Conservation (phyloP, 768 basidiomycete species). For the Phlebiopsis flavidoalba region DNA sequence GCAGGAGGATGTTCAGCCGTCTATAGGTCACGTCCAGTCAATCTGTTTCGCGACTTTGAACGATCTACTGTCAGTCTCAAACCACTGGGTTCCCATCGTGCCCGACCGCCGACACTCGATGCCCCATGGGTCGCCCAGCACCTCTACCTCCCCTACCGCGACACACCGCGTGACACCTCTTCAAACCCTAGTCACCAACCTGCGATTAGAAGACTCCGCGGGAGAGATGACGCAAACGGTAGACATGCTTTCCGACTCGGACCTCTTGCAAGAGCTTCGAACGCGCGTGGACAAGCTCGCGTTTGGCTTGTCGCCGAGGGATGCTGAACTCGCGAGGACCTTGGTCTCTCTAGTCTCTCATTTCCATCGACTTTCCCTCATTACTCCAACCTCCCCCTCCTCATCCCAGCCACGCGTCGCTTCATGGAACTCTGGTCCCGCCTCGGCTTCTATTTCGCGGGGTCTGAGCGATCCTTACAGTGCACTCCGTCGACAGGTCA, state of each 20-base stretch:
- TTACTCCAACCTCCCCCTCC: conserved; percentile 1
- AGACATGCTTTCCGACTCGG: conserved; percentile 32
- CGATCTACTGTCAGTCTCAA: conserved; percentile 54
- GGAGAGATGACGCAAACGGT: conserved; percentile 42
- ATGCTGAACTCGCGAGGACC: conserved; percentile 60
- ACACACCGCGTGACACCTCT: conserved; percentile 40
- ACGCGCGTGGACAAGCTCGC: conserved; percentile 46
- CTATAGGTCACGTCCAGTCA: conserved; percentile 67
- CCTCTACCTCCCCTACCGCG: conserved; percentile 23
- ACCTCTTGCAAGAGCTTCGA: conserved; percentile 56
- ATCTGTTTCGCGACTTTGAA: conserved; percentile 73
- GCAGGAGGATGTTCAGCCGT: conserved; percentile 61
- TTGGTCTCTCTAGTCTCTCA: conserved; percentile 67
- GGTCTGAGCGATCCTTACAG: conserved; percentile 42
- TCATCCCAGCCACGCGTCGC: conserved; percentile 3
- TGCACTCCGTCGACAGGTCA: conserved; percentile 62
- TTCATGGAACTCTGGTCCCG: conserved; percentile 23
- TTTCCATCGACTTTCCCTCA: conserved; percentile 54
- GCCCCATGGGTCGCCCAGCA: conserved; percentile 36
- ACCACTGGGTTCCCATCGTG: conserved; percentile 48
- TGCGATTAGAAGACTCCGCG: conserved; percentile 43
- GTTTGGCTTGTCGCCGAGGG: conserved; percentile 31
- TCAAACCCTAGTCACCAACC: conserved; percentile 56
- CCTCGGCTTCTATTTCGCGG: not conserved
- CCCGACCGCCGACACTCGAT: conserved; percentile 60